Evolutionary conservation across 768 basidiomycete genomes (phyloP), one percentile per base, ranked within the genome.

Genomic region (Pholiota microspora): DNA sequence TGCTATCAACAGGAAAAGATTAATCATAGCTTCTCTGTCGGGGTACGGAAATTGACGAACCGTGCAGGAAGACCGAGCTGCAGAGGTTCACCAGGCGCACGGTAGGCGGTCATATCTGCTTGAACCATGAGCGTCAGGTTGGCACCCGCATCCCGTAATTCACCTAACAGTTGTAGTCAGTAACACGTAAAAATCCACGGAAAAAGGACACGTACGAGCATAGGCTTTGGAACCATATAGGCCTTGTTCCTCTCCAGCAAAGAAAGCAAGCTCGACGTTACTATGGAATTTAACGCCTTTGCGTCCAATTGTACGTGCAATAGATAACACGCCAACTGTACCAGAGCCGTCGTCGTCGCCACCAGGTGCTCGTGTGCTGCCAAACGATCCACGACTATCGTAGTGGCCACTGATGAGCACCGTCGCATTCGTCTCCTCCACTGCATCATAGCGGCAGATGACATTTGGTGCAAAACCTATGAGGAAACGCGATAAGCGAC

Each of bases 241-340:
- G 3, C 94, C 94, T 65, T 97, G 94, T 62, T 97, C 94, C 66
- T 97, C 94, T 4, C 94, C 94, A 1, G 92, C 88, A 61, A 96
- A 96, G 46, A 86, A 83, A 35, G 83, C 85, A 7, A 97, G 77
- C 61, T 92, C 86, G 15, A 96, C 88, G 61, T 86, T 86, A 65
- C 81, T 81, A 45, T 81, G 77, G 75, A 95, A 94, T 46, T 71
- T 78, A 62, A 96, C 66, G 13, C 81, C 80, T 58, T 81, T 81
- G 34, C 81, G 77, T 28, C 73, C 76, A 59, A 97, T 90, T 2
- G 85, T 81, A 35, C 82, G 82, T 3, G 93, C 92, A 56, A 96
- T 90, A 3, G 82, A 82, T 15, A 97, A 76, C n/a, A 96, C 67
- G 2, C 89, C 85, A 7, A 81, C 81, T 13, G 84, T 84, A 7